phyloP scores from a whole-genome alignment of 2,329 filamentous ascomycete species.

The Exophiala sp. region DNA sequence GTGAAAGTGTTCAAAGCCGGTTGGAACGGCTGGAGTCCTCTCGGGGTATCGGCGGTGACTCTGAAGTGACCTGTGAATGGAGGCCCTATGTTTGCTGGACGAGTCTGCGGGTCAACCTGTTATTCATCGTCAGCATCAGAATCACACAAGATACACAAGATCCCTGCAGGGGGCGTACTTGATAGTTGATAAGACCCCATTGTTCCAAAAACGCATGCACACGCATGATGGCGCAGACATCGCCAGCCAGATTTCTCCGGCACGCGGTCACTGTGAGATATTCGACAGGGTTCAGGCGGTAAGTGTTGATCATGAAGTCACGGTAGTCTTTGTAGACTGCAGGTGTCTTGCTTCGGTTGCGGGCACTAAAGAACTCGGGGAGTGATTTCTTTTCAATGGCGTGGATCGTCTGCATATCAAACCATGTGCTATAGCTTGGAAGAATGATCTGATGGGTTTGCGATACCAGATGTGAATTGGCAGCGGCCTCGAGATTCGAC shows the following conservation, averaged over 20 bases:
- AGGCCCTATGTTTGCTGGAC: slow-evolving; percentile 89
- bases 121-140: slow-evolving; percentile 31
- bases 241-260: slow-evolving; percentile 85
- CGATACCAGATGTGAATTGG: slow-evolving; percentile 82
- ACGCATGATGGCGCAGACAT: slow-evolving; percentile 98
- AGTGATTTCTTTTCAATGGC: slow-evolving; percentile 88
- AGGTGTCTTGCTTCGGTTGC: slow-evolving; percentile 96
- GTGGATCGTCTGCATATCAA: slow-evolving; percentile 93
- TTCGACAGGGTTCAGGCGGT: slow-evolving; percentile 88
- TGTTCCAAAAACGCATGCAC: slow-evolving; percentile 97
- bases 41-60: slow-evolving; percentile 89
- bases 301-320: slow-evolving; percentile 99
- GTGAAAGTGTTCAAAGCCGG: slow-evolving; percentile 72
- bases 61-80: slow-evolving; percentile 97
- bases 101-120: slow-evolving; percentile 90
- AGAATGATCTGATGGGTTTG: slow-evolving; percentile 95
- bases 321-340: slow-evolving; percentile 98
- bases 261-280: slow-evolving; percentile 97
- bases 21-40: slow-evolving; percentile 91
- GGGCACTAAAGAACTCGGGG: slow-evolving; percentile 96
- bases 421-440: slow-evolving; percentile 97
- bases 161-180: slow-evolving; percentile 61
- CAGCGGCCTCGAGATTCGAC: slow-evolving; percentile 73
- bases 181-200: slow-evolving; percentile 98
- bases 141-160: too few relatives aligned